phyloP scores from a whole-genome alignment of 2,329 filamentous ascomycete genomes.

The Trichothecium roseum region DNA sequence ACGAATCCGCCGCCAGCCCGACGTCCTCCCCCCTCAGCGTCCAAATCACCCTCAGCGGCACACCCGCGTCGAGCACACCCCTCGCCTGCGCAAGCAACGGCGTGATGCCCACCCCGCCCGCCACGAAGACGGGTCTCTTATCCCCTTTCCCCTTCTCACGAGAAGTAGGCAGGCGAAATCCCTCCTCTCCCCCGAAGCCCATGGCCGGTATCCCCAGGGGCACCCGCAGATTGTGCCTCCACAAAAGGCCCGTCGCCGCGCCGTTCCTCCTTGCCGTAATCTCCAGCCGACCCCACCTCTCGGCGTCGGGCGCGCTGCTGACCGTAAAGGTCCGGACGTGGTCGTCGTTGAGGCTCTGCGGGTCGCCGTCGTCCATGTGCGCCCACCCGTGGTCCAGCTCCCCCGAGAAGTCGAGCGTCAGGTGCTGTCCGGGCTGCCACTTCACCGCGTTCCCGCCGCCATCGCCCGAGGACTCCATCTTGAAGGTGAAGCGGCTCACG shows the following conservation, averaged over 20 bases:
- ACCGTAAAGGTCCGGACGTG: constrained; percentile 77
- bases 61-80: constrained; percentile 26
- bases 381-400: constrained; percentile 65
- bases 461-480: too few relatives aligned
- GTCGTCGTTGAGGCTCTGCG: constrained; percentile 73
- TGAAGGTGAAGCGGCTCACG: constrained; percentile 53
- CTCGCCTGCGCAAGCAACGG: constrained; percentile 62
- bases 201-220: constrained; percentile 56
- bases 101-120: constrained; percentile 75
- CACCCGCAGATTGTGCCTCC: constrained; percentile 39
- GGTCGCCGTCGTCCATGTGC: constrained; percentile 78
- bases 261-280: constrained; percentile 65
- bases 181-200: constrained; percentile 58
- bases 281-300: constrained; percentile 35
- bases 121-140: constrained; percentile 60
- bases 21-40: constrained; percentile 52
- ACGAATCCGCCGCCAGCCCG: constrained; percentile 47
- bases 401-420: constrained; percentile 60
- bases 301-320: constrained; percentile 41
- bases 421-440: constrained; percentile 66
- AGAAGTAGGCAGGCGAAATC: constrained; percentile 24
- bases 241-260: constrained; percentile 55
- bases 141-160: constrained; percentile 13
- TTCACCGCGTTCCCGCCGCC: constrained; percentile 8
- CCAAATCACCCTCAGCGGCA: constrained; percentile 54